Evolutionary conservation across 768 basidiomycete genomes (phyloP).

Genomic region (Lactarius tabidus): DNA sequence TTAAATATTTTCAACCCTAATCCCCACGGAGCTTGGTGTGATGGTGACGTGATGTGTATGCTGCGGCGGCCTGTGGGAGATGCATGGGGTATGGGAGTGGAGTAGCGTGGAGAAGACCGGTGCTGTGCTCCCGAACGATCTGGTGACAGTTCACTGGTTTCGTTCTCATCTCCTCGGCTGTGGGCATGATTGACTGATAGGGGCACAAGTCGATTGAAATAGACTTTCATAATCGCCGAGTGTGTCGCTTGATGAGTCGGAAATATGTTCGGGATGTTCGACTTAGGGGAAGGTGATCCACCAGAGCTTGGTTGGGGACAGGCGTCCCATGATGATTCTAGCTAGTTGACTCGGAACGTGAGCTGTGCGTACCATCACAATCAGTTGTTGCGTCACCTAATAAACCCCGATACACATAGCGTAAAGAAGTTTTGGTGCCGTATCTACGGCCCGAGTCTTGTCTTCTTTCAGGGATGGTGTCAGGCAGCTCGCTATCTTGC

Average conservation of each 20-base stretch:
- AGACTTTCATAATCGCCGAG: too few relatives aligned
- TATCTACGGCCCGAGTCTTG: constrained; percentile 77
- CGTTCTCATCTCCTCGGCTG: too few relatives aligned
- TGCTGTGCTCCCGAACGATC: too few relatives aligned
- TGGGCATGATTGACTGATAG: too few relatives aligned
- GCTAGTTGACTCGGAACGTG: constrained; percentile 55
- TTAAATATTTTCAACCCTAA: too few relatives aligned
- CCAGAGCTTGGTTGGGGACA: constrained; percentile 85
- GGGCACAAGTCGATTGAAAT: too few relatives aligned
- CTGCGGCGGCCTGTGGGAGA: too few relatives aligned
- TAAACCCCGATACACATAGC: constrained; percentile 40
- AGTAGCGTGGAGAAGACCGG: too few relatives aligned
- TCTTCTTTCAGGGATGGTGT: constrained; percentile 92
- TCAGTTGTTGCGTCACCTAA: constrained; percentile 12
- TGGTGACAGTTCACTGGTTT: too few relatives aligned
- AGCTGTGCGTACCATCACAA: constrained; percentile 29
- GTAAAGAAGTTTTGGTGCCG: constrained; percentile 83
- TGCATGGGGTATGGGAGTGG: too few relatives aligned
- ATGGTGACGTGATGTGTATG: too few relatives aligned
- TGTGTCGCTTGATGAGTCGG: constrained; percentile 66
- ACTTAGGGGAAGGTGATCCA: constrained; percentile 66
- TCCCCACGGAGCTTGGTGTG: too few relatives aligned
- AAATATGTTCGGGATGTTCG: constrained; percentile 72
- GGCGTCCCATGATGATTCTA: constrained; percentile 41
- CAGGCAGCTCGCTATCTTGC: constrained; percentile 73